A percentile compares a stretch with the other conserved stretches of the same genome.
Evolutionary conservation across 176 grass and related monocot species (phyloP).

Genomic region (Leersia perrieri): DNA sequence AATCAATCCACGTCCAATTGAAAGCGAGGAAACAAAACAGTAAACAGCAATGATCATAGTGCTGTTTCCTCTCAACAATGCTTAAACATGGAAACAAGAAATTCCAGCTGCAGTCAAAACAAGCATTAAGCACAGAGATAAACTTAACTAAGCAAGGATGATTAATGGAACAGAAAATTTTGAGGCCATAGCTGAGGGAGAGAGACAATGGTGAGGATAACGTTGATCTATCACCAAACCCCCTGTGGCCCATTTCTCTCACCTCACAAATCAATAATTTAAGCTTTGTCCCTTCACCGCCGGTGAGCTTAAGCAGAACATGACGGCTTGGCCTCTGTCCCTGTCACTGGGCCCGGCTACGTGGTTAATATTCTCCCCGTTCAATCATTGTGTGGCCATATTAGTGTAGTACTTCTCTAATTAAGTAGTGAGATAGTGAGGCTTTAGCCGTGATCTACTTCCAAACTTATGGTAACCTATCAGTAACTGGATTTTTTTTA

Average conservation of each 20-base stretch:
- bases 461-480: background rate
- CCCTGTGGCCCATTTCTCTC: background rate
- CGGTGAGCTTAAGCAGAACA: background rate
- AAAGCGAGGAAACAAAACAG: background rate
- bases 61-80: no score
- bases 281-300: background rate
- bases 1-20: background rate
- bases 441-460: background rate
- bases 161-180: background rate
- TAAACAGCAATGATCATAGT: background rate
- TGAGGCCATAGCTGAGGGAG: background rate
- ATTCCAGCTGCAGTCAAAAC: background rate
- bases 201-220: conserved; percentile 13
- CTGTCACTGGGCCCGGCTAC: background rate
- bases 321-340: background rate
- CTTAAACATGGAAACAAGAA: background rate
- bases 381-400: conserved; percentile 3
- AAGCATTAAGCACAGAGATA: background rate
- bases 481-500: no score
- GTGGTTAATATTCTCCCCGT: background rate
- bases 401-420: background rate
- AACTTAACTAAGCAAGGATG: background rate
- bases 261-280: conserved; percentile 20
- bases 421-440: background rate
- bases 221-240: conserved; percentile 43